Conservation (phyloP, 1,284 basidiomycete genomes). For the Pyrrhoderma noxium region DNA sequence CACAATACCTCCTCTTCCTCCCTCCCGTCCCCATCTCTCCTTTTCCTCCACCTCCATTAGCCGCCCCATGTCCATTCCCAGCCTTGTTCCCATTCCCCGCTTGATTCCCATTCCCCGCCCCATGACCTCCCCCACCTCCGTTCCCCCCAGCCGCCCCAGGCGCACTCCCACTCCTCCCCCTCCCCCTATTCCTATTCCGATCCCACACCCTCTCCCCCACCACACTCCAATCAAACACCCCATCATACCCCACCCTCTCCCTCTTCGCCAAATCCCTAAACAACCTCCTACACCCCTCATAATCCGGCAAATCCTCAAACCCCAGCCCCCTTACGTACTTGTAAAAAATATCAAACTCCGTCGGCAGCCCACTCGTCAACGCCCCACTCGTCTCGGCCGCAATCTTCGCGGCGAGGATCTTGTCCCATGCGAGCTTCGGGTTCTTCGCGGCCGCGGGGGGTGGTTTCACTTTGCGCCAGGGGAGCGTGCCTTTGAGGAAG, state of each 20-base stretch:
- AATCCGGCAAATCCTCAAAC: slow-evolving; percentile 71
- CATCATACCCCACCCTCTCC: slow-evolving; percentile 49
- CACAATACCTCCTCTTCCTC: slow-evolving; percentile 13
- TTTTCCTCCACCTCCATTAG: neutral
- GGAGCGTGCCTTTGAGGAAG: slow-evolving; percentile 83
- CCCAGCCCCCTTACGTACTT: neutral
- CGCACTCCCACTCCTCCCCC: neutral
- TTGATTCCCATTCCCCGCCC: neutral
- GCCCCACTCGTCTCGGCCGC: slow-evolving; percentile 49
- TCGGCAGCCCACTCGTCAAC: slow-evolving; percentile 77
- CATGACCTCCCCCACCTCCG: too few relatives aligned
- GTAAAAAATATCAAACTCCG: slow-evolving; percentile 60
- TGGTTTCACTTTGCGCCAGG: slow-evolving; percentile 82
- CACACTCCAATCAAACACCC: slow-evolving; percentile 41
- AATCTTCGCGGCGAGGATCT: slow-evolving; percentile 64
- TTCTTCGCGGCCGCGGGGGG: slow-evolving; percentile 32
- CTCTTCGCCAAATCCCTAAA: slow-evolving; percentile 60
- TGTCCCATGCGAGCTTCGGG: slow-evolving; percentile 47
- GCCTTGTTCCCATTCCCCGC: neutral
- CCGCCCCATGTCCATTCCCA: slow-evolving; percentile 3
- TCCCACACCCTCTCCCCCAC: slow-evolving; percentile 16
- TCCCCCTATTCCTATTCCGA: neutral
- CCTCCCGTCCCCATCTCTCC: neutral
- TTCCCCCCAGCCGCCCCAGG: neutral
- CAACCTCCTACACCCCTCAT: slow-evolving; percentile 75